Evolutionary conservation across 768 basidiomycete species (phyloP), one percentile per base, ranked within the genome.

Genomic region (Gymnopilus junonius): DNA sequence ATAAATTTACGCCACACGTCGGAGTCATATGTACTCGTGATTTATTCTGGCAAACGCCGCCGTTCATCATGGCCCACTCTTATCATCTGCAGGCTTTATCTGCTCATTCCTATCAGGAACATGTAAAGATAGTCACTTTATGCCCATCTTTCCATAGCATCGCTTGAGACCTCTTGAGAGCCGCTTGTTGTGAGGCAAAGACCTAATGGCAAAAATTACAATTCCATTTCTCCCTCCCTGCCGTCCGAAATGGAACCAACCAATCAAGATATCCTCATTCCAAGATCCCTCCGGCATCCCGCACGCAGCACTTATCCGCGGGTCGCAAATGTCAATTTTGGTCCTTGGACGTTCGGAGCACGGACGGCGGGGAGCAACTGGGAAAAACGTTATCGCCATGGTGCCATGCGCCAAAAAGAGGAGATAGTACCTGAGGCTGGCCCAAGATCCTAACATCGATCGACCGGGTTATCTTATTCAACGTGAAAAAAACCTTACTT

Each of bases 331-430:
- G n/a, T 51, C 48, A 51, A 17, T 51, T 50, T 51, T n/a, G n/a
- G n/a, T n/a, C n/a, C n/a, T n/a, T 51, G 48, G 48, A 20, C 17
- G 25, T 17, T 40, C 54, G 54, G 35, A 37, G 35, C 54, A 40
- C 35, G 54, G 23, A 39, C 27, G 37, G n/a, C 54, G 27, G 39
- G 29, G 34, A 54, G 46, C 32, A 60, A 17, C 57, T 43, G 57
- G 57, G 57, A 55, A 55, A 53, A 58, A 46, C 56, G 57, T 45
- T 58, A 58, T 58, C 57, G 57, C 57, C 57, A 46, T 58, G 57
- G 31, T 51, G 48, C 48, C 48, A 31, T 32, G 48, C 8, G 29
- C 39, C 45, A 58, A 58, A 58, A 27, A 45, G 45, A 58, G 27
- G 42, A 43, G 57, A 58, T 58, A 58, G 57, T 58, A 42, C 57